Percentiles rank a stretch among this genome's conserved stretches.
phyloP scores from a whole-genome alignment of 306 rosid genomes.

The Gastrolobium villosum region DNA sequence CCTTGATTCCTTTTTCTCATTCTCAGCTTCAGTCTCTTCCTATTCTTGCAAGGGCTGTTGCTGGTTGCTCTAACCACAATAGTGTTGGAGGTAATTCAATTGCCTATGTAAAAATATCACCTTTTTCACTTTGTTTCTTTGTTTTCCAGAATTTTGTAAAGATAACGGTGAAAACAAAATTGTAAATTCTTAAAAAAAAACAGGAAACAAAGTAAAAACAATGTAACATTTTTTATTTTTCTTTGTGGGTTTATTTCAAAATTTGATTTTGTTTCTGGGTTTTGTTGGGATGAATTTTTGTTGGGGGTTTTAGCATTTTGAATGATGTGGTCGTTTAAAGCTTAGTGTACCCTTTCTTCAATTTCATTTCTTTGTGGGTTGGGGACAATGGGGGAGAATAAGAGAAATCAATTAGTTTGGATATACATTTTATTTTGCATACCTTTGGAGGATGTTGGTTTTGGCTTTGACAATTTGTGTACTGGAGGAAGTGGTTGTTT shows the following conservation, averaged over 20 bases:
- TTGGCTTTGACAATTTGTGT: conserved; percentile 30
- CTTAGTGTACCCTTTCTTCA: conserved; percentile 19
- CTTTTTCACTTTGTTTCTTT: no score
- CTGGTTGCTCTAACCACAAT: conserved; percentile 96
- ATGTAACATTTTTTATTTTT: background rate
- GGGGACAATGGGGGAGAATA: conserved; percentile 29
- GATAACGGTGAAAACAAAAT: no score
- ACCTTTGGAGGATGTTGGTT: conserved; percentile 33
- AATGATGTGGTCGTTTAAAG: conserved; percentile 26
- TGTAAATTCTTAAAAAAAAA: no score
- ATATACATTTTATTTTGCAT: conserved; percentile 28
- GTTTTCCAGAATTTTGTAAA: no score
- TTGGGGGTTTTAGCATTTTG: conserved; percentile 4
- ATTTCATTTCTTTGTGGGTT: conserved; percentile 6
- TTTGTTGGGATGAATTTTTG: conserved; percentile 11
- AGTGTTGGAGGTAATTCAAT: conserved; percentile 80
- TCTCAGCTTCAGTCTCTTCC: conserved; percentile 72
- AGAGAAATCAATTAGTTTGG: conserved; percentile 23
- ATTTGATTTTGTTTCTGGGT: conserved; percentile 17
- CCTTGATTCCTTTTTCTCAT: conserved; percentile 58
- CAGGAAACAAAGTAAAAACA: no score
- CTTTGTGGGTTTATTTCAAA: conserved; percentile 25
- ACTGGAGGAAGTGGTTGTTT: conserved; percentile 16
- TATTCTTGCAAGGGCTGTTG: conserved; percentile 78
- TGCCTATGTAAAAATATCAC: background rate